These are phyloP conservation scores for Geosmithia flava DNA, from an alignment of 2,329 filamentous ascomycete species.

Conservation along the genomic window DNA sequence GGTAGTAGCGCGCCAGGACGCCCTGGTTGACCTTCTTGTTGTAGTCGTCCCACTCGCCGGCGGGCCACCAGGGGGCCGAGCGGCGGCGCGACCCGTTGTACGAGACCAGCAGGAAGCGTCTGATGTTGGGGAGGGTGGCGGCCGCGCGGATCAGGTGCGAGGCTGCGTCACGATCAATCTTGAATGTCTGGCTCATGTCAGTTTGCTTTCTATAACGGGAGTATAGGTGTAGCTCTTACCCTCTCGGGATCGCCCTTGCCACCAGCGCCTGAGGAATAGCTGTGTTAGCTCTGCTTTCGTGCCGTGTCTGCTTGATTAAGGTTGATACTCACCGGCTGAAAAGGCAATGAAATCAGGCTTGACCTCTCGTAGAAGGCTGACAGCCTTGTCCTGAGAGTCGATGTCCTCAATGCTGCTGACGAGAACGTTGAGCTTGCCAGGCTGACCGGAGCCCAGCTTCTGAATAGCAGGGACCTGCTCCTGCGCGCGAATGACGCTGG, in stretches of 20 bases:
- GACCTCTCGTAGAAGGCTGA: conserved; percentile 46
- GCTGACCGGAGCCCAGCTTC: conserved; percentile 42
- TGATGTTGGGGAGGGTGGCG: conserved; percentile 37
- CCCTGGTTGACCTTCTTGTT: conserved; percentile 25
- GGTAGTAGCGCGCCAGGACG: conserved; percentile 38
- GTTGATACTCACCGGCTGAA: conserved; percentile 41
- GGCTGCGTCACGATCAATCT: conserved; percentile 52
- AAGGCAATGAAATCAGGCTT: conserved; percentile 56
- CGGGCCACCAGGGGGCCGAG: conserved; percentile 43
- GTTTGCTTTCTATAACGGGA: background rate
- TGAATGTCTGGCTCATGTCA: conserved; percentile 29
- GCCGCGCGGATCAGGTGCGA: conserved; percentile 49
- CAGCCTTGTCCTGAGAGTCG: conserved; percentile 48
- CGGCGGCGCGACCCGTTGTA: conserved; percentile 41
- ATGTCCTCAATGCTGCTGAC: conserved; percentile 62
- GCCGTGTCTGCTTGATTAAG: background rate
- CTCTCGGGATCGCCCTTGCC: conserved; percentile 43
- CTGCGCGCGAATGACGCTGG: conserved; percentile 63
- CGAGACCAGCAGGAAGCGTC: conserved; percentile 53
- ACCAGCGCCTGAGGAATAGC: conserved; percentile 31
- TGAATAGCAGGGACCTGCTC: conserved; percentile 54
- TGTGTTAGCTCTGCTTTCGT: conserved; percentile 4
- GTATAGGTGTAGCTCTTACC: conserved; percentile 17
- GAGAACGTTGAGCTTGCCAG: conserved; percentile 55
- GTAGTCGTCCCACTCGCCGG: conserved; percentile 33